These are phyloP conservation scores for Dipsacomyces acuminosporus DNA, from an alignment of 371 early-diverging fungal genomes.

Conservation along the genomic window DNA sequence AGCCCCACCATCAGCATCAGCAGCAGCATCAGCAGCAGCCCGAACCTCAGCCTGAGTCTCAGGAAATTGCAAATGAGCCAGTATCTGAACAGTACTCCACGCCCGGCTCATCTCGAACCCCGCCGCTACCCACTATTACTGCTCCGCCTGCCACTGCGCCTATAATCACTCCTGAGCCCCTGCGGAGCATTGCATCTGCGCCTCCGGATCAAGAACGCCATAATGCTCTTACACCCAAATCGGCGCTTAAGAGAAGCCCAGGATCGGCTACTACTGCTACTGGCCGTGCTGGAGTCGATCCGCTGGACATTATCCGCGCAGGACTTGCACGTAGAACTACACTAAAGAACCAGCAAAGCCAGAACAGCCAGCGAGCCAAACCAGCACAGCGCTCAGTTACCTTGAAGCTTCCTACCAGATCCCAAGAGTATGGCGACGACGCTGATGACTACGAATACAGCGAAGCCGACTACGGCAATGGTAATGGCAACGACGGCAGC, in stretches of 20 bases:
- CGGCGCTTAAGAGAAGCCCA: slow-evolving; percentile 30
- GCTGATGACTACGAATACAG: slow-evolving; percentile 2
- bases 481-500: not conserved
- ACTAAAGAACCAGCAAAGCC: slow-evolving; percentile 39
- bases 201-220: too few species aligned
- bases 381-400: slow-evolving; percentile 29
- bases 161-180: too few species aligned
- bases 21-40: not conserved
- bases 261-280: slow-evolving; percentile 2
- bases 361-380: slow-evolving; percentile 4
- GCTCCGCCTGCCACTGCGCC: too few species aligned
- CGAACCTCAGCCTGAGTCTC: not conserved
- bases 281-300: slow-evolving; percentile 33
- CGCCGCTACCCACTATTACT: too few species aligned
- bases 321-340: slow-evolving; percentile 46
- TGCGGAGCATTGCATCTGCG: too few species aligned
- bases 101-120: too few species aligned
- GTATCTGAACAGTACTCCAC: too few species aligned
- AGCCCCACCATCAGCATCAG: not conserved
- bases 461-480: not conserved
- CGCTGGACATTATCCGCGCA: slow-evolving; percentile 47
- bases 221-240: slow-evolving; percentile 6
- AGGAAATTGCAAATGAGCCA: too few species aligned
- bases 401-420: slow-evolving; percentile 8
- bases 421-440: not conserved